phyloP scores from a whole-genome alignment of 495 filamentous ascomycete species.

The Talaromyces nanjingensis region DNA sequence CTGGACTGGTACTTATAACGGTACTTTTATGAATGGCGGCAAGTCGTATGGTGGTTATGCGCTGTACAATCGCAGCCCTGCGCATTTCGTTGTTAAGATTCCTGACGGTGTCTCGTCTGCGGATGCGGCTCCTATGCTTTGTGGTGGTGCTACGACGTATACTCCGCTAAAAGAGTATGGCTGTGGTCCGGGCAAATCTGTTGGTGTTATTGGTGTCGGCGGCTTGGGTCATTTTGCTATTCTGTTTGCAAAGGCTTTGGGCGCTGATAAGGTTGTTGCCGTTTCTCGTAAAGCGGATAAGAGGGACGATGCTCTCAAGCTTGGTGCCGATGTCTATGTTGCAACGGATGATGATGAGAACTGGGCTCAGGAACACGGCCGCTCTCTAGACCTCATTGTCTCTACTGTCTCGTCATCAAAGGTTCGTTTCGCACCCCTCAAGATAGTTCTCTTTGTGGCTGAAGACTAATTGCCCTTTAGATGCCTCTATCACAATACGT shows the following conservation, averaged over 20 bases:
- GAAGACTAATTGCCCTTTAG: conserved; percentile 49
- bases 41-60: conserved; percentile 67
- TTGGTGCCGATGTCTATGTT: conserved; percentile 48
- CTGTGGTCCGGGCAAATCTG: conserved; percentile 68
- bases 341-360: conserved; percentile 71
- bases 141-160: conserved; percentile 81
- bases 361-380: conserved; percentile 59
- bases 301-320: conserved; percentile 57
- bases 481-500: conserved; percentile 64
- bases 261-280: conserved; percentile 66
- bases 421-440: conserved; percentile 36
- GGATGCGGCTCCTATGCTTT: conserved; percentile 75
- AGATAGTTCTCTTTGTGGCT: too few relatives aligned
- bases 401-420: conserved; percentile 66
- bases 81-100: conserved; percentile 74
- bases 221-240: conserved; percentile 69
- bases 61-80: conserved; percentile 62
- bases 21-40: conserved; percentile 37
- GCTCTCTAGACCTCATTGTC: conserved; percentile 71
- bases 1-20: conserved; percentile 40
- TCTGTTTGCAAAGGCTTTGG: conserved; percentile 58
- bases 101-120: conserved; percentile 51
- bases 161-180: conserved; percentile 69
- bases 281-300: conserved; percentile 67
- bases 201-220: conserved; percentile 79